phyloP scores from a whole-genome alignment of 441 rosid genomes.

The Croton setiger region DNA sequence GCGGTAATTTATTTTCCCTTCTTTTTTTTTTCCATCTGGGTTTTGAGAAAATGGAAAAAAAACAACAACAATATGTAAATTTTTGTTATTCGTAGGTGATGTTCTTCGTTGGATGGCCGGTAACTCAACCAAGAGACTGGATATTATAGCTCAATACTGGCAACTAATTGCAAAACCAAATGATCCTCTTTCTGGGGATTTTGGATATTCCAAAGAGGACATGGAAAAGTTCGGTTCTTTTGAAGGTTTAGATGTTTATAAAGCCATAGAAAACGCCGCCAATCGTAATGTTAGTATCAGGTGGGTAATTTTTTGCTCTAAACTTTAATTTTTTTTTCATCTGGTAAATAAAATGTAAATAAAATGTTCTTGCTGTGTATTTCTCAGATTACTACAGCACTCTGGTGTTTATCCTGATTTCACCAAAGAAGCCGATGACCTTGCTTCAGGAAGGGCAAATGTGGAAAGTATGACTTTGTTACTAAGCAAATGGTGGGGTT shows the following conservation, averaged over 20 bases:
- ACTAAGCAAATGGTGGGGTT: constrained; percentile 77
- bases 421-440: constrained; percentile 58
- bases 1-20: constrained; percentile 36
- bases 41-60: neutral
- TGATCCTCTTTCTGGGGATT: constrained; percentile 80
- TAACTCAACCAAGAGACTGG: constrained; percentile 59
- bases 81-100: constrained; percentile 39
- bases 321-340: neutral
- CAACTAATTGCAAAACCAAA: constrained; percentile 61
- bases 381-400: constrained; percentile 65
- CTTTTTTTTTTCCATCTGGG: neutral
- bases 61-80: neutral
- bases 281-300: constrained; percentile 63
- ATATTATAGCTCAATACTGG: constrained; percentile 91
- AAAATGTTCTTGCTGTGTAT: neutral
- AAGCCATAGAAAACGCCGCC: constrained; percentile 60
- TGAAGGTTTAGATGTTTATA: constrained; percentile 57
- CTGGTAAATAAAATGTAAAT: neutral
- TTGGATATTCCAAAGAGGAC: constrained; percentile 58
- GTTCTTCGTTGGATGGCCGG: constrained; percentile 80
- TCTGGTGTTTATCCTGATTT: constrained; percentile 77
- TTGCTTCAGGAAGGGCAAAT: constrained; percentile 71
- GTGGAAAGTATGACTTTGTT: constrained; percentile 63
- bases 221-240: constrained; percentile 52
- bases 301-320: neutral